These are phyloP conservation scores for Ophiostoma triangulosporum DNA, from an alignment of 2,329 filamentous ascomycete genomes.

Conservation along the genomic window DNA sequence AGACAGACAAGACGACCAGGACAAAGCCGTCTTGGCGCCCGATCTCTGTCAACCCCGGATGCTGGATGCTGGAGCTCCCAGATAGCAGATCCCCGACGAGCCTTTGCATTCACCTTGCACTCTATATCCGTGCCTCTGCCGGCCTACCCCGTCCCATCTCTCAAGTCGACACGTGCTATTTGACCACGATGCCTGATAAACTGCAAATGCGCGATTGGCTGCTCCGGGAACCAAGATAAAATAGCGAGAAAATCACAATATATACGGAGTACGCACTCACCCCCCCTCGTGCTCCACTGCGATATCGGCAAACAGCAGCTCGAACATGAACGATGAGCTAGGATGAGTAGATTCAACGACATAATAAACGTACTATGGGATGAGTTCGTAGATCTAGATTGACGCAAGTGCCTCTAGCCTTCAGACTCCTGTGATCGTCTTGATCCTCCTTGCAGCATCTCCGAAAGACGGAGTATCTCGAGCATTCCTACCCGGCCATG, in stretches of 20 bases:
- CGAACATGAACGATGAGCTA: neutral
- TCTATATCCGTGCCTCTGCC: neutral
- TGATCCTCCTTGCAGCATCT: neutral
- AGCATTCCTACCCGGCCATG: neutral
- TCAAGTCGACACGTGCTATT: neutral
- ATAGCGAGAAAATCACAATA: neutral
- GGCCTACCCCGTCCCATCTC: neutral
- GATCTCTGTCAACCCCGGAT: neutral
- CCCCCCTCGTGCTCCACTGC: neutral
- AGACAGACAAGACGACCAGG: no score
- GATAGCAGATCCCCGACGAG: neutral
- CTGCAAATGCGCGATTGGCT: conserved; percentile 9
- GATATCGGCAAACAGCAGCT: neutral
- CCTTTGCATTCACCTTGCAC: neutral
- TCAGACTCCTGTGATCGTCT: neutral
- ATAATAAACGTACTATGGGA: no score
- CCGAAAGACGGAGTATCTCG: neutral
- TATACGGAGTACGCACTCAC: neutral
- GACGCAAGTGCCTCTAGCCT: no score
- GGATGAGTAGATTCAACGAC: neutral
- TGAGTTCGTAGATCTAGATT: no score
- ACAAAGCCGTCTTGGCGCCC: neutral
- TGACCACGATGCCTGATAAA: conserved; percentile 11
- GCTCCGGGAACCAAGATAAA: neutral
- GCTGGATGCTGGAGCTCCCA: neutral